Base-by-base conservation (phyloP, 106 monocot genomes). In the Triglochin maritima region DNA sequence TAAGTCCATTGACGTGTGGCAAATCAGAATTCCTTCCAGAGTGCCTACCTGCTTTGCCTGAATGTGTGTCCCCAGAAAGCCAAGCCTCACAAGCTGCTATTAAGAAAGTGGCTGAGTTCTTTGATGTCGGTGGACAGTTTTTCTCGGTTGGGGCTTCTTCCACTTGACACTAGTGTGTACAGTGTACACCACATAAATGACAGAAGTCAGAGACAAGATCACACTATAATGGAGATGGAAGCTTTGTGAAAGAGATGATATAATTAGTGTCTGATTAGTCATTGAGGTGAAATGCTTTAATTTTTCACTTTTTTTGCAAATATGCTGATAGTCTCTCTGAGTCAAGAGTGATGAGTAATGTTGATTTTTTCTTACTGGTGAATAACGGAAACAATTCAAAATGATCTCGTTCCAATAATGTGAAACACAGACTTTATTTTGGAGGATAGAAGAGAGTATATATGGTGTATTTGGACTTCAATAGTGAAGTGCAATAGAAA, bases 31-130 rank as follows among this genome's bases (percentile, higher is more conserved):
- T 74, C 67, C 69, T 80, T 55, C 95, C 95, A 3, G 49, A 74
- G 14, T 95, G 95, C 71, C 16, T 79, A n/a, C 95, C 90, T 52
- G 57, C 65, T 12, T 68, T 95, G 52, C 95, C 95, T 6, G 77
- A 81, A 16, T 81, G 76, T 9, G 79, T 90, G 4, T 52, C 50
- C 51, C 87, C 90, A 3, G 76, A 76, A 2, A 68, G 66, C 48
- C 49, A 57, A 9, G 41, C 67, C n/a, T 90, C 79, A 42, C 77
- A 78, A 60, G 56, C 79, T 69, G 85, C 65, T 8, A 60, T 95
- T 7, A 67, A 72, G 77, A 56, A 63, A 51, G 70, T 95, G 6
- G 90, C 89, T 9, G 49, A 66, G 9, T 81, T 85, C 69, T 85
- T 87, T 59, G 75, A 57, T 41, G 79, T 64, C 17, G 43, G 59